Base-by-base conservation (phyloP, 768 basidiomycete genomes). In the Leccinum broughii region DNA sequence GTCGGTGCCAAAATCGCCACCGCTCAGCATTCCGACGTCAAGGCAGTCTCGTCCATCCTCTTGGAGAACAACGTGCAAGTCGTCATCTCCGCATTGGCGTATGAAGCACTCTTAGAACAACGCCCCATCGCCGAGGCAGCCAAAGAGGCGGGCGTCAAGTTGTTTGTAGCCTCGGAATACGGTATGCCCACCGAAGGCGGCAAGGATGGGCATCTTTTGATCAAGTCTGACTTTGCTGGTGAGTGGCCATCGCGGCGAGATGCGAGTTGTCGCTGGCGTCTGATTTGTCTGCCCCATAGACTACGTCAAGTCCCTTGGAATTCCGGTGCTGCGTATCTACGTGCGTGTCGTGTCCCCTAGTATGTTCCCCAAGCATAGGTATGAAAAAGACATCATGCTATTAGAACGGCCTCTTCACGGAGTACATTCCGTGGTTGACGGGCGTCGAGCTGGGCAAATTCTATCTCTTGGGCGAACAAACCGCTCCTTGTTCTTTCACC, bases 81-180 rank as follows among this genome's bases (percentile, higher is more conserved):
- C 14, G 62, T 77, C 39, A 48, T 77, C 34, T 77, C 75, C 14
- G 70, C 75, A 7, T 35, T 77, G 37, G 70, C 72, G 15, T 69
- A 65, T 5, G 68, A 64, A 6, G 76, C 67, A 6, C 62, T 72
- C 14, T 37, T 49, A 3, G 63, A 62, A 11, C 75, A 77, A 53
- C 63, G 62, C 24, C 48, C 62, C 1, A 58, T 78, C 34, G 76
- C 71, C n/a, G 71, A 74, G 4, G 77, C 77, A 11, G 74, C 78
- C 26, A 75, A 75, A 56, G 66, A 64, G 39, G 77, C 76, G 0
- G 71, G 66, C 1, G 75, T 78, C 14, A 74, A 75, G 62, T 39
- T 79, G 54, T 77, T 78, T 52, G 76, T 76, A n/a, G 72, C 76
- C 10, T 72, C 71, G 22, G 77, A 78, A 58, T 78, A 66, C 28